These are phyloP conservation scores for Chlorella sp. DNA, from an alignment of 139 green algal species.

Conservation along the genomic window DNA sequence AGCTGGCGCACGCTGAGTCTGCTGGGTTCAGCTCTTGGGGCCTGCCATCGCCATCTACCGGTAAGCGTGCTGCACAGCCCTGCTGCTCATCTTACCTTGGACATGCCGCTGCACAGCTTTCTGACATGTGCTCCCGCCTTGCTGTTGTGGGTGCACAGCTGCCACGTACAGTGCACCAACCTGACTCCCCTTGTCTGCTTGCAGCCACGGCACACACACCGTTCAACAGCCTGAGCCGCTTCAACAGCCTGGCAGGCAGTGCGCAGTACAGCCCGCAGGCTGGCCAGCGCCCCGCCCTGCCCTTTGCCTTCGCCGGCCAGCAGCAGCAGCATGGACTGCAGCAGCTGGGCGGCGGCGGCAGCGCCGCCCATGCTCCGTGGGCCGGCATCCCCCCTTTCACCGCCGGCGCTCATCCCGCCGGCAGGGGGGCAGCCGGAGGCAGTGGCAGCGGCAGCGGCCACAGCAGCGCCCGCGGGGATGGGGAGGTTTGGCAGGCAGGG, in stretches of 20 bases:
- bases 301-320: not conserved
- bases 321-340: not conserved
- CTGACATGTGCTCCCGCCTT: too few species aligned
- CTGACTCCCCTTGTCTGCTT: too few species aligned
- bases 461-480: not conserved
- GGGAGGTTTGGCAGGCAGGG: not conserved
- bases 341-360: too few species aligned
- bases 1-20: not conserved
- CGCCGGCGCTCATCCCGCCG: not conserved
- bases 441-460: not conserved
- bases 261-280: not conserved
- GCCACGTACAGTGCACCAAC: too few species aligned
- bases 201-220: constrained; percentile 17
- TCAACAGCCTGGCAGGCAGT: constrained; percentile 23
- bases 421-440: not conserved
- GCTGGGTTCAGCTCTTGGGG: constrained; percentile 31
- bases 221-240: constrained; percentile 11
- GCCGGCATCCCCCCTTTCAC: too few species aligned
- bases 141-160: too few species aligned
- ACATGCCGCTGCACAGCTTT: too few species aligned
- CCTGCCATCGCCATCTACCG: constrained; percentile 28
- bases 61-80: not conserved
- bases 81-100: too few species aligned
- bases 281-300: not conserved
- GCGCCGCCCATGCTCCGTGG: too few species aligned